Evolutionary conservation across 1,284 basidiomycete species (phyloP).

Genomic region (Ustilago hordei): DNA sequence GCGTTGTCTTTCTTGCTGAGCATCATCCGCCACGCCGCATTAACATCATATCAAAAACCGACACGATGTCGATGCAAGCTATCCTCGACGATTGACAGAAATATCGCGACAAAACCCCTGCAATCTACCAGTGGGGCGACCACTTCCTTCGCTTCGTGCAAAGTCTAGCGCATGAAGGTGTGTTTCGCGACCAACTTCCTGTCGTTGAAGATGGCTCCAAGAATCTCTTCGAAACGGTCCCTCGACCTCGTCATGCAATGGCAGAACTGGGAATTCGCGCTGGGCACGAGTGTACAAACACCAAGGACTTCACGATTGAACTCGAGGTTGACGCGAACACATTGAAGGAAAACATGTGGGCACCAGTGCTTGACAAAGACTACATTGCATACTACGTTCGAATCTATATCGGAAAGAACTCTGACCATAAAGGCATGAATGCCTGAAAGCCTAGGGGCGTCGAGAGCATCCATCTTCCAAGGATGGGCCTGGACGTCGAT

Average conservation of each 20-base stretch:
- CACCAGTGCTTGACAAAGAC: not conserved
- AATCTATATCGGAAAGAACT: not conserved
- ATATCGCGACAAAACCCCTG: slow-evolving; percentile 3
- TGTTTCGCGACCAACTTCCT: not conserved
- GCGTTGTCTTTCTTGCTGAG: not conserved
- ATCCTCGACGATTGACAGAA: not conserved
- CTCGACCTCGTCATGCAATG: not conserved
- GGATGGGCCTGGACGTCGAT: not conserved
- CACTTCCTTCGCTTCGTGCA: not conserved
- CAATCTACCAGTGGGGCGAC: not conserved
- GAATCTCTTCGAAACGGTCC: not conserved
- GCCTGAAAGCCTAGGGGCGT: not conserved
- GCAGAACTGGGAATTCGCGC: not conserved
- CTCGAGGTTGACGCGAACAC: not conserved
- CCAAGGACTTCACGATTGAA: not conserved
- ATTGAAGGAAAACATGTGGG: not conserved
- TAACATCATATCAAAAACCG: slow-evolving; percentile 4
- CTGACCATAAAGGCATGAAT: not conserved
- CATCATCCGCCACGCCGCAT: not conserved
- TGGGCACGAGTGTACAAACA: not conserved
- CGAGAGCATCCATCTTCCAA: not conserved
- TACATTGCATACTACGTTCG: not conserved
- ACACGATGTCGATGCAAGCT: not conserved
- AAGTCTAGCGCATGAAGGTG: not conserved
- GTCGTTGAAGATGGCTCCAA: not conserved